Evolutionary conservation across 176 grass and related monocot species (phyloP).

Genomic region (Aegilops sharonensis): DNA sequence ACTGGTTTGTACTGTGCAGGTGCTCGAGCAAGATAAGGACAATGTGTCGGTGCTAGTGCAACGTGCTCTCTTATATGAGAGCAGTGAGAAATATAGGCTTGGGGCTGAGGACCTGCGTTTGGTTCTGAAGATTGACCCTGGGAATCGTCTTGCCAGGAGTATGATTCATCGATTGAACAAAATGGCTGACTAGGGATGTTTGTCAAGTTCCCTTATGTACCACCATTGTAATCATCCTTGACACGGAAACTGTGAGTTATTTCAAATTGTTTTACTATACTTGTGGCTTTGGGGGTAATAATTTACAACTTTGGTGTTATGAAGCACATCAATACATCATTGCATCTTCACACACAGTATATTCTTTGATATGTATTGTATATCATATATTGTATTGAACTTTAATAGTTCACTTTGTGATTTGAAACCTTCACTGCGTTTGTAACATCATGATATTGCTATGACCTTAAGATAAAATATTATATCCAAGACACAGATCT

Average conservation of each 20-base stretch:
- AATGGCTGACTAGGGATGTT: constrained; percentile 78
- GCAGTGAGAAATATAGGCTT: constrained; percentile 91
- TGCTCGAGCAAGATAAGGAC: constrained; percentile 71
- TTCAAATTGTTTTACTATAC: constrained; percentile 42
- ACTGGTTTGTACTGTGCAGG: constrained; percentile 45
- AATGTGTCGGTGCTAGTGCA: constrained; percentile 84
- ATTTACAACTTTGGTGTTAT: constrained; percentile 32
- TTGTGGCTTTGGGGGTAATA: constrained; percentile 35
- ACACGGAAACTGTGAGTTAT: constrained; percentile 32
- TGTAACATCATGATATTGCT: neutral
- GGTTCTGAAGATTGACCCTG: constrained; percentile 97
- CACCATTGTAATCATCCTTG: constrained; percentile 36
- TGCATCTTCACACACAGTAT: constrained; percentile 33
- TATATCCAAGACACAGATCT: neutral
- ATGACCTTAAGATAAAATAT: constrained; percentile 3
- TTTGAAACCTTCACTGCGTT: neutral
- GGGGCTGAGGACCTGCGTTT: constrained; percentile 90
- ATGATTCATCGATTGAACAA: constrained; percentile 94
- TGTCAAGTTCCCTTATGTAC: constrained; percentile 34
- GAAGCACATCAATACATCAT: constrained; percentile 17
- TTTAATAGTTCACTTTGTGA: constrained; percentile 14
- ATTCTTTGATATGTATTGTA: constrained; percentile 61
- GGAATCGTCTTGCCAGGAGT: constrained; percentile 90
- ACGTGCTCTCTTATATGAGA: constrained; percentile 95
- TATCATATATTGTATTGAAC: constrained; percentile 47